Evolutionary conservation across 805 yeast species (phyloP).

Genomic region (Yamadazyma sp.): DNA sequence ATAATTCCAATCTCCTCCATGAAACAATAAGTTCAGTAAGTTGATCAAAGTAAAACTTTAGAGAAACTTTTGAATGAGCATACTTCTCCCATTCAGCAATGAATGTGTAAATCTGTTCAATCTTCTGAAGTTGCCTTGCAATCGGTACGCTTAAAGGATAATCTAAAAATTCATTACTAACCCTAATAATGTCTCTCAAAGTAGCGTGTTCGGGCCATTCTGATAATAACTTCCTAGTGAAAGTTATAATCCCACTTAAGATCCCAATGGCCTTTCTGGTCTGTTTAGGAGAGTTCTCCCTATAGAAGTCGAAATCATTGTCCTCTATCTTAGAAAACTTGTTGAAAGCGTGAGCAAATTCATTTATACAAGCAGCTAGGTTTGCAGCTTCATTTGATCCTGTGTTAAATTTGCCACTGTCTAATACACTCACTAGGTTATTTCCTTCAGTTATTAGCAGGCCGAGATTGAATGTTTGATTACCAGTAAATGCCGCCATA

Average conservation of each 20-base stretch:
- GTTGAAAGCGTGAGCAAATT: slow-evolving; percentile 15
- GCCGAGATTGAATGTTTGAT: slow-evolving; percentile 3
- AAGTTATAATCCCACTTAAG: slow-evolving; percentile 25
- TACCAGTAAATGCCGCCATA: slow-evolving; percentile 36
- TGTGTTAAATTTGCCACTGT: neutral
- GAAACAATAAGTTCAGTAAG: slow-evolving; percentile 70
- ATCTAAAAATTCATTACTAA: slow-evolving; percentile 61
- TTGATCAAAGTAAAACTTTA: slow-evolving; percentile 51
- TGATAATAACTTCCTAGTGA: slow-evolving; percentile 44
- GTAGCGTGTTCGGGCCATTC: slow-evolving; percentile 98
- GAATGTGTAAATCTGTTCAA: slow-evolving; percentile 82
- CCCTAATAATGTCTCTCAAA: slow-evolving; percentile 59
- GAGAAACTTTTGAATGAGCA: slow-evolving; percentile 74
- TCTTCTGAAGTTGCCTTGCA: slow-evolving; percentile 71
- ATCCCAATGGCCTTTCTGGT: slow-evolving; percentile 55
- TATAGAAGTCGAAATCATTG: slow-evolving; percentile 53
- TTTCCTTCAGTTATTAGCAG: slow-evolving; percentile 32
- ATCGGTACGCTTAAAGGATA: slow-evolving; percentile 69
- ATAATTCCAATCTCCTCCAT: slow-evolving; percentile 87
- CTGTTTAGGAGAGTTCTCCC: slow-evolving; percentile 58
- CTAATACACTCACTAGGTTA: slow-evolving; percentile 7
- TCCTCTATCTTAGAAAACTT: slow-evolving; percentile 8
- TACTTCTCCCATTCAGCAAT: slow-evolving; percentile 92
- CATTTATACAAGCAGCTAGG: slow-evolving; percentile 3
- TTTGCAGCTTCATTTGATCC: slow-evolving; percentile 7